Base-by-base conservation (phyloP, 257 asterid genomes). In the Paulownia fortunei region DNA sequence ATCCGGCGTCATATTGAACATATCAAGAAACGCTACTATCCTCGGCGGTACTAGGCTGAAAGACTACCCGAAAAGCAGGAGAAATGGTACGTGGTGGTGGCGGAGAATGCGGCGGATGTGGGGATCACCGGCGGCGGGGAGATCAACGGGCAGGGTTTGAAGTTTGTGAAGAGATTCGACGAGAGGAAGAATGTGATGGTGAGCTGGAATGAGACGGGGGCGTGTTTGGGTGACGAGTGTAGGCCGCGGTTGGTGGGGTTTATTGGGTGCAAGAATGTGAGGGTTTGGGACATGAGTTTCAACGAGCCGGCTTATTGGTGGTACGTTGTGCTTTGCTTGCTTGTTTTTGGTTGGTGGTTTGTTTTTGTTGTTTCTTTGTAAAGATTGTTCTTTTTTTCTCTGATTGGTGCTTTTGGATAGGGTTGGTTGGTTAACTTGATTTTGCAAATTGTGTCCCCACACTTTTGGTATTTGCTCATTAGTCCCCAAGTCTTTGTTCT, bases 111-210 rank as follows among this genome's bases (percentile, higher is more conserved):
- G 81, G 85, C 11, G 84, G 90, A 90, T 24, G 93, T 91, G 67
- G 98, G 98, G 73, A 93, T 95, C 70, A 91, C 93, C 44, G 97
- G 99, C 76, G 98, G 97, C 64, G 98, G 99, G 61, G 98, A 90
- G 89, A 89, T 95, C 77, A 91, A 95, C 80, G 99, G 99, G 3
- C 99, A 95, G 85, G 97, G 99, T 26, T 70, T 86, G 92, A 58
- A 85, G 81, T 95, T 91, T 69, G 97, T 95, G 71, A 66, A 26
- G 86, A 82, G 89, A 73, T 91, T 95, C 71, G 89, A 92, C 21
- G 88, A 84, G 86, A 86, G 83, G 89, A 95, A 95, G 89, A 92
- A 95, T 68, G 98, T 95, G 89, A 95, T 95, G 99, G 97, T 95
- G 89, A 93, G 97, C 75, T 95, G 99, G 98, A 93, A 95, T 24